Evolutionary conservation across 2,329 filamentous ascomycete species (phyloP).

Genomic region (Cercospora sojina): DNA sequence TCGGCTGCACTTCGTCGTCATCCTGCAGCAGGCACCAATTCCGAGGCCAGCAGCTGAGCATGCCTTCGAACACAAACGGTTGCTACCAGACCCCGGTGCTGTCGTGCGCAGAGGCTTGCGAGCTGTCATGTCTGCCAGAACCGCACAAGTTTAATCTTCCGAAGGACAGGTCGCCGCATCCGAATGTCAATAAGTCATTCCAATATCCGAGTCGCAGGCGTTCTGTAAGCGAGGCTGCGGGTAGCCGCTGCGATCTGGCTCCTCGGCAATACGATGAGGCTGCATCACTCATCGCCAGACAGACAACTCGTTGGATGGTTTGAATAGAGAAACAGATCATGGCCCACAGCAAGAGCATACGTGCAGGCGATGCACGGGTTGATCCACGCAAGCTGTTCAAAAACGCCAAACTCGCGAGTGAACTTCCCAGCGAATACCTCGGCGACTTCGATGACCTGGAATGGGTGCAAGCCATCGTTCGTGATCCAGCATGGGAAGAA

Average conservation of each 20-base stretch:
- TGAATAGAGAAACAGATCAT: not conserved
- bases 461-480: slow-evolving; percentile 13
- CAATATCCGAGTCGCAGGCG: not conserved
- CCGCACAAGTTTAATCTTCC: not conserved
- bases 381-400: not conserved
- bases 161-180: not conserved
- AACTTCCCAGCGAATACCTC: slow-evolving; percentile 19
- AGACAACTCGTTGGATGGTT: not conserved
- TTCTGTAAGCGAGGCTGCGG: not conserved
- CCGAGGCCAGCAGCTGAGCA: not conserved
- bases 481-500: slow-evolving; percentile 11
- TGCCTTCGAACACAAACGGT: not conserved
- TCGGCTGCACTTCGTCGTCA: not conserved
- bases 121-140: not conserved
- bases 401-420: slow-evolving; percentile 7
- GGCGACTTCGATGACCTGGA: slow-evolving; percentile 13
- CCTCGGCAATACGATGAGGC: not conserved
- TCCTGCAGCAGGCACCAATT: not conserved
- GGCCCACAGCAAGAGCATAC: not conserved
- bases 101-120: not conserved
- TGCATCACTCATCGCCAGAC: not conserved
- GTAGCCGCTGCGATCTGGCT: not conserved
- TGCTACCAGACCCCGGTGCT: not conserved
- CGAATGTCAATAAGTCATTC: not conserved
- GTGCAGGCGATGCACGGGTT: not conserved